Evolutionary conservation across 495 filamentous ascomycete genomes (phyloP).

Genomic region (Geoglossum glabrum): DNA sequence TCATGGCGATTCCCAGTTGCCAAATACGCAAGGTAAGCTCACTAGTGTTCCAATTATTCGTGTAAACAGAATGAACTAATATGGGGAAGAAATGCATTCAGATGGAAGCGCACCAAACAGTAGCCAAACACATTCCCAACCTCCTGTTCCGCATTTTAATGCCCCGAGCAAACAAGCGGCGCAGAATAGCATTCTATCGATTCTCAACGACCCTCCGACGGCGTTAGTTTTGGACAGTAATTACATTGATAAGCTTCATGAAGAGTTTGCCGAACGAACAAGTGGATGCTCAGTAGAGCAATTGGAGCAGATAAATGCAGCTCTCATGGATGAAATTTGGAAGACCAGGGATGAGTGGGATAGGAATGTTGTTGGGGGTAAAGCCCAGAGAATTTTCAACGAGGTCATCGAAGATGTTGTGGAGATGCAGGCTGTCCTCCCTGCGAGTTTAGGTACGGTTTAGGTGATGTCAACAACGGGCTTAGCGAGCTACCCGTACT

Average conservation of each 20-base stretch:
- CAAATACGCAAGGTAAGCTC: constrained; percentile 35
- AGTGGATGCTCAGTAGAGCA: constrained; percentile 80
- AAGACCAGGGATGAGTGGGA: constrained; percentile 57
- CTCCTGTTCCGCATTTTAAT: constrained; percentile 20
- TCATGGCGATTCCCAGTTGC: constrained; percentile 25
- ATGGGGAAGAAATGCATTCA: constrained; percentile 17
- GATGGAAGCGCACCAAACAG: background rate
- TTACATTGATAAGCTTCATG: constrained; percentile 33
- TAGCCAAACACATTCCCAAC: constrained; percentile 6
- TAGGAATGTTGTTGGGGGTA: constrained; percentile 43
- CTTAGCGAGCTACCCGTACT: background rate
- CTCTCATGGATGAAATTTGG: constrained; percentile 81
- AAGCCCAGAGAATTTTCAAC: constrained; percentile 50
- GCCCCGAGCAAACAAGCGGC: constrained; percentile 15
- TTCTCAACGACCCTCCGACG: constrained; percentile 27
- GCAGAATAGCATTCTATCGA: constrained; percentile 19
- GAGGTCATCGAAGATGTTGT: constrained; percentile 66
- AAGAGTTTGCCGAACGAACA: constrained; percentile 37
- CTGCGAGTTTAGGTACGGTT: constrained; percentile 9
- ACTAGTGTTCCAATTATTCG: background rate
- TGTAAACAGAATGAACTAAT: background rate
- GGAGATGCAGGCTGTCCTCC: constrained; percentile 35
- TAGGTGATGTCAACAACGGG: background rate
- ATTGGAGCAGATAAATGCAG: constrained; percentile 80
- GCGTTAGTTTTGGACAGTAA: constrained; percentile 37